Evolutionary conservation across 768 basidiomycete genomes (phyloP).

Genomic region (Chiua virens): DNA sequence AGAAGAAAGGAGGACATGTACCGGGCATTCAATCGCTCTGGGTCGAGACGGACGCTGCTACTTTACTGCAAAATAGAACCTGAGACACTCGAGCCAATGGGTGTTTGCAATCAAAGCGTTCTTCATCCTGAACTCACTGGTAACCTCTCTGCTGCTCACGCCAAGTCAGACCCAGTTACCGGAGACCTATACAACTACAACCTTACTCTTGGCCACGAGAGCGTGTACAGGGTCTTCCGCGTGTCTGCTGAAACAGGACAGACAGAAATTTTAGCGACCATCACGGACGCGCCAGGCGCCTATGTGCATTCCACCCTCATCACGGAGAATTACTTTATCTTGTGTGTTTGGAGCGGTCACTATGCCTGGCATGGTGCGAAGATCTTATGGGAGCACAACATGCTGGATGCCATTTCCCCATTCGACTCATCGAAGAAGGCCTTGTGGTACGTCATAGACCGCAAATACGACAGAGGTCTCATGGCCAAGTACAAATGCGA

Average conservation of each 20-base stretch:
- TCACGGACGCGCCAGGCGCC: conserved; percentile 38
- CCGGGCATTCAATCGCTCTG: conserved; percentile 29
- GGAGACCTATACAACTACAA: conserved; percentile 40
- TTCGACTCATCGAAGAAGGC: conserved; percentile 31
- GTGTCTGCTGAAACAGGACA: conserved; percentile 32
- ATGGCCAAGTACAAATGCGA: conserved; percentile 37
- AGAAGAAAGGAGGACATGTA: conserved; percentile 24
- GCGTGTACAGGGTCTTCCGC: conserved; percentile 36
- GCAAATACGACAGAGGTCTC: conserved; percentile 34
- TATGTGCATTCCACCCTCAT: conserved; percentile 40
- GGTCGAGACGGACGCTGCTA: conserved; percentile 33
- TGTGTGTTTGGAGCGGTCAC: conserved; percentile 36
- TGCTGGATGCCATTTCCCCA: conserved; percentile 32
- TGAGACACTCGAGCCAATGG: conserved; percentile 38
- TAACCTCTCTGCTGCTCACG: conserved; percentile 35
- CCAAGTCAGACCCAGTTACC: conserved; percentile 35
- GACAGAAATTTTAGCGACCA: conserved; percentile 35
- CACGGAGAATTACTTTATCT: conserved; percentile 37
- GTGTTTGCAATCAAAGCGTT: conserved; percentile 23
- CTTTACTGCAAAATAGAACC: conserved; percentile 35
- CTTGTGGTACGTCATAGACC: conserved; percentile 40
- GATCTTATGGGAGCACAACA: conserved; percentile 33
- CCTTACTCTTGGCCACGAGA: conserved; percentile 26
- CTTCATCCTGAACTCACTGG: conserved; percentile 37
- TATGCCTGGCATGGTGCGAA: conserved; percentile 29